Evolutionary conservation across 2,329 filamentous ascomycete genomes (phyloP).

Genomic region (Pestalotiopsis sp.): DNA sequence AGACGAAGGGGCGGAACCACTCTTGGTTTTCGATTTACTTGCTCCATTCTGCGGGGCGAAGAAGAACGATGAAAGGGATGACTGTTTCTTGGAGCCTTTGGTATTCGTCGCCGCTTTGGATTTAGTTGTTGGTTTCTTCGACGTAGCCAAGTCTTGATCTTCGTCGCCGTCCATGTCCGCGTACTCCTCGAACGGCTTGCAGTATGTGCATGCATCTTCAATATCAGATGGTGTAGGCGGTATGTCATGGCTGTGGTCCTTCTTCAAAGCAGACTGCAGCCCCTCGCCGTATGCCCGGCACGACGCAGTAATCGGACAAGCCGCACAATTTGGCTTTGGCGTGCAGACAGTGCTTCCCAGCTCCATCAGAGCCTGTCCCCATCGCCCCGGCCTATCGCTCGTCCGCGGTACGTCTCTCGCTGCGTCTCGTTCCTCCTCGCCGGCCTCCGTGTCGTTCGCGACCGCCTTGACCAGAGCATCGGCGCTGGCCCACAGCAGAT

Average conservation of each 20-base stretch:
- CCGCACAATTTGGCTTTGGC: slow-evolving; percentile 58
- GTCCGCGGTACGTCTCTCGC: slow-evolving; percentile 11
- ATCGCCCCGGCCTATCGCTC: slow-evolving; percentile 58
- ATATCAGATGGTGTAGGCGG: slow-evolving; percentile 41
- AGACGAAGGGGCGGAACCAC: not conserved
- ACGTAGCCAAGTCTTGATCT: slow-evolving; percentile 17
- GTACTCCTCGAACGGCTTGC: slow-evolving; percentile 46
- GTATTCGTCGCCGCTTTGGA: slow-evolving; percentile 13
- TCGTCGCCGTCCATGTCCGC: slow-evolving; percentile 15
- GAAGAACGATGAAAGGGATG: slow-evolving; percentile 30
- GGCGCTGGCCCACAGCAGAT: slow-evolving; percentile 61
- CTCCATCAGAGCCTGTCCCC: slow-evolving; percentile 70
- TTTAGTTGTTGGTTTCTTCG: slow-evolving; percentile 14
- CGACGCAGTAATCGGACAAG: slow-evolving; percentile 52
- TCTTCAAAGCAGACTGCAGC: slow-evolving; percentile 29
- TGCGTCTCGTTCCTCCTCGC: slow-evolving; percentile 13
- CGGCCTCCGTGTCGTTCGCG: slow-evolving; percentile 38
- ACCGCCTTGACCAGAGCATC: slow-evolving; percentile 56
- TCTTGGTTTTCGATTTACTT: slow-evolving; percentile 6
- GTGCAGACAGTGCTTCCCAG: slow-evolving; percentile 65
- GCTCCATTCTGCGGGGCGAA: slow-evolving; percentile 22
- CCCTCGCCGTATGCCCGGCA: slow-evolving; percentile 57
- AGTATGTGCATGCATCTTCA: slow-evolving; percentile 53
- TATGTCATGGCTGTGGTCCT: slow-evolving; percentile 16
- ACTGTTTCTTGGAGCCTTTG: slow-evolving; percentile 20